Evolutionary conservation across 805 yeast species (phyloP).

Genomic region (Yarrowia deformans): DNA sequence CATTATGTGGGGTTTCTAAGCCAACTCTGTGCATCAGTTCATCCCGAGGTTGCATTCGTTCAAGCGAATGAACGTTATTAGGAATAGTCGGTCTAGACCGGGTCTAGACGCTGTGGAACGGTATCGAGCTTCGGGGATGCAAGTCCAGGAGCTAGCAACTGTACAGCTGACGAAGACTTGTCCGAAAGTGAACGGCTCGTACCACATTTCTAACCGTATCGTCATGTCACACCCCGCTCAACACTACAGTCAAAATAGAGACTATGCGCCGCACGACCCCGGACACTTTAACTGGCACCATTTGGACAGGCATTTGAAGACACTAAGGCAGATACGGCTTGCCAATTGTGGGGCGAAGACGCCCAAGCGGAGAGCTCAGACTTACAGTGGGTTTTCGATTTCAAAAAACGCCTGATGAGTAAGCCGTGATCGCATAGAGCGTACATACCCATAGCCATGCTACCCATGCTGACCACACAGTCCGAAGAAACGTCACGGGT

Average conservation of each 20-base stretch:
- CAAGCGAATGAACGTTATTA: not conserved
- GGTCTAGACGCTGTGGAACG: not conserved
- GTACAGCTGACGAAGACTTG: no score
- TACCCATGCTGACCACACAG: no score
- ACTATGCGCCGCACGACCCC: not conserved
- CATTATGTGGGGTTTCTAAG: not conserved
- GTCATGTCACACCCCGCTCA: not conserved
- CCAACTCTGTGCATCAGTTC: not conserved
- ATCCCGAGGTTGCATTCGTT: not conserved
- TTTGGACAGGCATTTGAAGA: not conserved
- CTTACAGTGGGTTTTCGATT: no score
- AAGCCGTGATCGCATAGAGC: no score
- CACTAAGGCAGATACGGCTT: not conserved
- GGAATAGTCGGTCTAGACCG: not conserved
- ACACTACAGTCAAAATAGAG: not conserved
- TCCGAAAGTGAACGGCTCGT: not conserved
- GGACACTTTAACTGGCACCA: not conserved
- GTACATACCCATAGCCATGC: no score
- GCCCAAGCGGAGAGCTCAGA: not conserved
- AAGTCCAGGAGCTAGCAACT: no score
- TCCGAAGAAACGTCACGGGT: no score
- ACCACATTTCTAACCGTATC: not conserved
- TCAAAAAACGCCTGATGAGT: no score
- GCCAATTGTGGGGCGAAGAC: not conserved
- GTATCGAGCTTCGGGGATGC: not conserved